These are phyloP conservation scores for Megacollybia marginata DNA, from an alignment of 768 basidiomycete species.

Conservation along the genomic window DNA sequence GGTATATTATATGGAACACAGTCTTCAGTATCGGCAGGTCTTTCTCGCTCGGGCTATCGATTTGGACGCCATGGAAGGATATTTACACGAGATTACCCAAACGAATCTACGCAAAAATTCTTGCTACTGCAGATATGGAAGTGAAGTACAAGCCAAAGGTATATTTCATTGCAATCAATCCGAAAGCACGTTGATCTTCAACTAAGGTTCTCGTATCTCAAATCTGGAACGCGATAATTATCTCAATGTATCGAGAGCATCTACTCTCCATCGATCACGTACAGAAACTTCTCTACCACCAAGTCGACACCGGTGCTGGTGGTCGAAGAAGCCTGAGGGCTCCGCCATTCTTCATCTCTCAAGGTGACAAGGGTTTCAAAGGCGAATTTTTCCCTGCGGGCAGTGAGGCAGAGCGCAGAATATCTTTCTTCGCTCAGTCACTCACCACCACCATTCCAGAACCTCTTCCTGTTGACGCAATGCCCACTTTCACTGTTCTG, in stretches of 20 bases:
- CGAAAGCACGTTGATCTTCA: background rate
- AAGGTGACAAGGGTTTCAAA: constrained; percentile 75
- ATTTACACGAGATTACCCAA: constrained; percentile 95
- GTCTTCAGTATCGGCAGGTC: constrained; percentile 84
- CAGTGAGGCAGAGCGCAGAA: constrained; percentile 93
- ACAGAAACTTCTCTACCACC: constrained; percentile 95
- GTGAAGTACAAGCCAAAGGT: constrained; percentile 99
- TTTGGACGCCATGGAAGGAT: constrained; percentile 99
- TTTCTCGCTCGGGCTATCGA: constrained; percentile 87
- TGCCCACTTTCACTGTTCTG: constrained; percentile 98
- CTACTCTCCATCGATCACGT: constrained; percentile 98
- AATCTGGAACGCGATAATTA: constrained; percentile 99
- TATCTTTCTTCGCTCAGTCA: constrained; percentile 98
- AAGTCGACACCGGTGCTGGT: constrained; percentile 73
- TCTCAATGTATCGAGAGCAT: constrained; percentile 99
- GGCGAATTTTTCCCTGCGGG: constrained; percentile 90
- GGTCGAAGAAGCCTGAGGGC: constrained; percentile 90
- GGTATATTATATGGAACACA: constrained; percentile 99
- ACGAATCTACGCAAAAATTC: constrained; percentile 91
- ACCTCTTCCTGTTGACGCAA: constrained; percentile 94
- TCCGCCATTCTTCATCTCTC: constrained; percentile 97
- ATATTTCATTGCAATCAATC: constrained; percentile 8
- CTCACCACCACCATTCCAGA: constrained; percentile 93
- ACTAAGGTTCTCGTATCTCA: constrained; percentile 90
- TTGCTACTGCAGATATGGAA: constrained; percentile 94